Base-by-base conservation (phyloP, 345 rosid species). In the Viola odorata region DNA sequence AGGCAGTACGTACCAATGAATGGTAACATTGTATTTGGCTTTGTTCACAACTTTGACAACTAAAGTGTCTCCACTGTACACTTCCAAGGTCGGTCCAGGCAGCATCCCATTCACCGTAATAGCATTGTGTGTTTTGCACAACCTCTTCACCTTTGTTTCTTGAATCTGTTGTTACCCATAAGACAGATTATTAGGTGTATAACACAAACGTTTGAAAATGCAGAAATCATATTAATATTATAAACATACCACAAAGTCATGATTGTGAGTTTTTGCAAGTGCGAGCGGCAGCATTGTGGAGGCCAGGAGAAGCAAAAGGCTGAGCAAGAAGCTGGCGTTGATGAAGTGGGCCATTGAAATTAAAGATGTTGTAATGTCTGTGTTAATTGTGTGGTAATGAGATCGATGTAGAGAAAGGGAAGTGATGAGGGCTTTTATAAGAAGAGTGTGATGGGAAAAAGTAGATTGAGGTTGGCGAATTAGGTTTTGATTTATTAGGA, bases 91-190 rank as follows among this genome's bases (percentile, higher is more conserved):
- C 1, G 98, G 98, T 3, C 98, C 98, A 0, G 98, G 98, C n/a
- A 76, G 75, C 88, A 87, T 84, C 53, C 98, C 98, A 62, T 92
- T 92, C 0, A 92, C 97, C 11, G 98, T 92, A 66, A 92, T 87
- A 17, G 69, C 45, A 36, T 77, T 78, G 65, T 83, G 94, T 44
- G 91, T 89, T 23, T 69, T 85, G 83, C 98, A 92, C 77, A 92
- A 87, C 88, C 97, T 92, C 85, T 87, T 85, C 83, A 92, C 96
- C 69, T 75, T 74, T 36, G 97, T 82, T 66, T 79, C 87, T 80
- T 89, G 97, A 55, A 92, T 62, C 96, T 91, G 68, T 59, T 68
- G 12, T 51, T 9, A 50, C 12, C 7, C 4, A 15, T 51, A 53
- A 37, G 13, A 15, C 2, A 40, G 12, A 55, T 37, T 11, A 13